These are phyloP conservation scores for Thalassiosira exigua DNA, from an alignment of 352 stramenopile genomes.

Conservation along the genomic window DNA sequence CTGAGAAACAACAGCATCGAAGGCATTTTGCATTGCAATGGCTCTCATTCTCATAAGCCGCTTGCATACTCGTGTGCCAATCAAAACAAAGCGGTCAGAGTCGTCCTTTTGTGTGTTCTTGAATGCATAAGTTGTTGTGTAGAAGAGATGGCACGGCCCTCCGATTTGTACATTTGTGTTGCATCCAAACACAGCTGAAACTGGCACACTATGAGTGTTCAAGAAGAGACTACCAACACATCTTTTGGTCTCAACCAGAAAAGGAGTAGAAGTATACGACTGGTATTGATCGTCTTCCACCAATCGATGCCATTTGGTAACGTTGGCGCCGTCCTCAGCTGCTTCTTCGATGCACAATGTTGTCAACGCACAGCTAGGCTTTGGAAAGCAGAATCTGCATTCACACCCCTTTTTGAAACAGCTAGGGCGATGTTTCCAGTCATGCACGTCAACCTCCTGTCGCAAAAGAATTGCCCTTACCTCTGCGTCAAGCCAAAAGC, in stretches of 20 bases:
- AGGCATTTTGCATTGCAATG: not conserved
- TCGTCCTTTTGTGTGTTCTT: constrained; percentile 14
- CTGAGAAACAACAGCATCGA: too few species aligned
- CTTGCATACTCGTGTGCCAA: not conserved
- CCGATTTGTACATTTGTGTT: constrained; percentile 5
- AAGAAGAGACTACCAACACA: constrained; percentile 3
- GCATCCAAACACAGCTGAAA: constrained; percentile 1
- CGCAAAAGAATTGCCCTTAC: constrained; percentile 4
- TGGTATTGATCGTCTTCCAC: constrained; percentile 4
- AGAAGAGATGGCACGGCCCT: not conserved
- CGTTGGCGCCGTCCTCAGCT: not conserved
- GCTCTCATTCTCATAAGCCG: not conserved
- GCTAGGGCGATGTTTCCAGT: constrained; percentile 2
- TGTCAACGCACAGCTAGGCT: not conserved
- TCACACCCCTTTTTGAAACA: constrained; percentile 16
- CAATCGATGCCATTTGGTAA: not conserved
- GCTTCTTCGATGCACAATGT: not conserved
- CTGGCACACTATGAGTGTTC: constrained; percentile 18
- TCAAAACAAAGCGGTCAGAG: constrained; percentile 10
- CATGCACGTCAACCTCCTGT: constrained; percentile 1
- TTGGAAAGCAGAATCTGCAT: constrained; percentile 5
- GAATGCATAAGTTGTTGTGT: not conserved
- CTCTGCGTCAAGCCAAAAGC: constrained; percentile 5
- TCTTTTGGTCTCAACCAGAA: constrained; percentile 4
- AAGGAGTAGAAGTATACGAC: not conserved